Base-by-base conservation (phyloP, 2,329 filamentous ascomycete species). In the Dothidotthia symphoricarpi region DNA sequence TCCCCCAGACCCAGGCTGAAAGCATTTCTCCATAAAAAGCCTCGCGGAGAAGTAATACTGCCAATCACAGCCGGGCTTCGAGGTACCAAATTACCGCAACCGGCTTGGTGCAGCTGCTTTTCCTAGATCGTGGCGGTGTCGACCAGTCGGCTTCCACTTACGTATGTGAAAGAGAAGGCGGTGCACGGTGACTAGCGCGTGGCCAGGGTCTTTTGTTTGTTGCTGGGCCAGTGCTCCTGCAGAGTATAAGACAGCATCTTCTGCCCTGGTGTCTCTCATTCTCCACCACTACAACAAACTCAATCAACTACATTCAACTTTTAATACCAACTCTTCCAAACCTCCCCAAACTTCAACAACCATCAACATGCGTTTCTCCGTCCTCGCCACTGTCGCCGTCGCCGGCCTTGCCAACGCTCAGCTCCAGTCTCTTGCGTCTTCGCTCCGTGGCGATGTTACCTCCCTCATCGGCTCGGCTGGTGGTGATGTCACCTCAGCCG, bases 291-390 rank as follows among this genome's bases (percentile, higher is more conserved):
- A 28, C 26, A 28, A 32, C 35, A 25, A 26, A 45, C 31, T 39
- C 34, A 36, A 45, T 28, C 34, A 31, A 15, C n/a, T 33, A 16
- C 28, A 31, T 16, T 37, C 28, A 44, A 28, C 19, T 28, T 13
- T n/a, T 28, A 30, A 38, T 26, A 32, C 28, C 41, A 43, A 37
- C 25, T 33, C 24, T 9, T 9, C 34, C 17, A 17, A 31, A 39
- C 16, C n/a, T n/a, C n/a, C n/a, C n/a, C n/a, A n/a, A n/a, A n/a
- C n/a, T n/a, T n/a, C 32, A 30, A 24, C 40, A 39, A 31, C 37
- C 30, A 40, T 52, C 55, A 63, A 51, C 29, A 66, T 66, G 62
- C 61, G 60, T 60, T 66, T 66, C 59, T 55, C 62, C 45, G 49
- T 52, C 51, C 39, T 62, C 34, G 45, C 62, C 49, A 49, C 54